Evolutionary conservation across 108 stramenopile species (phyloP).

Genomic region (Hondaea fermentalgiana): DNA sequence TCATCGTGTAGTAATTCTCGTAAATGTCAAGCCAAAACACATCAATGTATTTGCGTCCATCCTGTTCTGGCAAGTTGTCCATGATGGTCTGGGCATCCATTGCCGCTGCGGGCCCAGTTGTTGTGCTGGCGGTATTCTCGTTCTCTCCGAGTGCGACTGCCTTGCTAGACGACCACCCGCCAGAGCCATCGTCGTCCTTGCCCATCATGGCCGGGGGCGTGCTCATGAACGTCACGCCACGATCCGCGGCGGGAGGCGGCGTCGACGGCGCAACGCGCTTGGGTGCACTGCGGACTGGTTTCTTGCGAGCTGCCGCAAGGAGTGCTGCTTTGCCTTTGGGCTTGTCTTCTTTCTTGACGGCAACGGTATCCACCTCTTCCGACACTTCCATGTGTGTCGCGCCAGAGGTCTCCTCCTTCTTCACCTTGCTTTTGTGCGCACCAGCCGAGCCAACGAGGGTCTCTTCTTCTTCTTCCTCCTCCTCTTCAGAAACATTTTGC

Average conservation of each 20-base stretch:
- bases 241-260: not conserved
- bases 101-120: not conserved
- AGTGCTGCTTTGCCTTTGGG: not conserved
- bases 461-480: not conserved
- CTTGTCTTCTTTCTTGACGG: not conserved
- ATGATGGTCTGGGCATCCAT: conserved; percentile 30
- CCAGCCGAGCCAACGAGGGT: not conserved
- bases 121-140: conserved; percentile 21
- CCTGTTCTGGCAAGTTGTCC: conserved; percentile 24
- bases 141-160: conserved; percentile 6
- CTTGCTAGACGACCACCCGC: not conserved
- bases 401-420: not conserved
- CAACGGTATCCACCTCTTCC: not conserved
- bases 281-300: not conserved
- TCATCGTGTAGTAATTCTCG: conserved; percentile 46
- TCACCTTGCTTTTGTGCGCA: not conserved
- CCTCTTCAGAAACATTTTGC: not conserved
- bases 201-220: conserved; percentile 6
- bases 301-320: not conserved
- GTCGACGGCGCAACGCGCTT: not conserved
- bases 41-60: conserved; percentile 54
- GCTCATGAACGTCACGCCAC: not conserved
- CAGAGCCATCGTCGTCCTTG: not conserved
- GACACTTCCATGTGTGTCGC: not conserved
- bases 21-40: conserved; percentile 90